Evolutionary conservation across 192 early-diverging fungal genomes (phyloP).

Genomic region (Haplosporangium gracile): DNA sequence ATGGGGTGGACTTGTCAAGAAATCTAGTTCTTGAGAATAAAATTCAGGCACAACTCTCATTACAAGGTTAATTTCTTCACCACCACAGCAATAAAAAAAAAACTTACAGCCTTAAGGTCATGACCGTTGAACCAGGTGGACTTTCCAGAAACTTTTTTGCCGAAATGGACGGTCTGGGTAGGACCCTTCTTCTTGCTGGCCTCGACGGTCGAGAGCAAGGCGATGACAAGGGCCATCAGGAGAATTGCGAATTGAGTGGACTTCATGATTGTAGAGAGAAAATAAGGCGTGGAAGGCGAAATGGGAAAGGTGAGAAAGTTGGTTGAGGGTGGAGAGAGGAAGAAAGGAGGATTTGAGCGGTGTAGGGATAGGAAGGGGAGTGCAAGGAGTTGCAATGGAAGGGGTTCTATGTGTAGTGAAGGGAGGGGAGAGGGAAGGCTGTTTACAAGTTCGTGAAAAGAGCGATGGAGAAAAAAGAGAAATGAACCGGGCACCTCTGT

Average conservation of each 20-base stretch:
- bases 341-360: not conserved
- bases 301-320: conserved; percentile 13
- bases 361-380: not conserved
- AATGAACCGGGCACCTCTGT: not conserved
- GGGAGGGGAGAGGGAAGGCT: conserved; percentile 35
- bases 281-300: not conserved
- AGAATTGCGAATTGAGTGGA: conserved; percentile 41
- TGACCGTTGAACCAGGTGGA: conserved; percentile 55
- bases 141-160: conserved; percentile 17
- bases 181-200: conserved; percentile 7
- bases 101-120: conserved; percentile 48
- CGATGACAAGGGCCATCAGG: conserved; percentile 28
- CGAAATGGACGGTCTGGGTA: conserved; percentile 27
- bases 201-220: conserved; percentile 37
- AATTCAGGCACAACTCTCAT: not conserved
- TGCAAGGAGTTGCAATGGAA: conserved; percentile 48
- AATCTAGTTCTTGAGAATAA: not conserved
- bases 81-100: not conserved
- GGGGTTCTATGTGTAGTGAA: not conserved
- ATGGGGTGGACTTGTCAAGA: not conserved
- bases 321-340: conserved; percentile 17
- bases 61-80: not conserved
- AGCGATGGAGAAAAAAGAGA: conserved; percentile 35
- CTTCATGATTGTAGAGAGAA: conserved; percentile 41
- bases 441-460: conserved; percentile 32